Evolutionary conservation across 129 eudicot genomes (phyloP).

Genomic region (Dittrichia graveolens): DNA sequence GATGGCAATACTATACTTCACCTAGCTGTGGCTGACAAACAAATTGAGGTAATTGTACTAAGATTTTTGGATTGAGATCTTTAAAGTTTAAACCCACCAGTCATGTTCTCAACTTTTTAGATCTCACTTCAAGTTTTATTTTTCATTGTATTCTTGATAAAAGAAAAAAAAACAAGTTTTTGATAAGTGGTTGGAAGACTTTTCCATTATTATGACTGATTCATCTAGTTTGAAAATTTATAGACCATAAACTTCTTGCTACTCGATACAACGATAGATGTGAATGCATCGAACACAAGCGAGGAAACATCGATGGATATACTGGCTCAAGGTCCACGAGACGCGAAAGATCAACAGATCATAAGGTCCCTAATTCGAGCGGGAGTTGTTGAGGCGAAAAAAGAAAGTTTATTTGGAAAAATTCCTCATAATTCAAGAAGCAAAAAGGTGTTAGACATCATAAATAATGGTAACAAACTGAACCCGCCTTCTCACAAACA

Average conservation of each 20-base stretch:
- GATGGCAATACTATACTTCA: constrained; percentile 49
- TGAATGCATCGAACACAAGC: constrained; percentile 31
- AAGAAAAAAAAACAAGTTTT: too few relatives aligned
- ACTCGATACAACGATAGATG: constrained; percentile 29
- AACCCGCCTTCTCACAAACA: neutral
- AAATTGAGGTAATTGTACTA: constrained; percentile 36
- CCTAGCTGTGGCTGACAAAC: constrained; percentile 46
- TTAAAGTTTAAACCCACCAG: too few relatives aligned
- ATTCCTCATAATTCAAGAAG: neutral
- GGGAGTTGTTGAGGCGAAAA: constrained; percentile 24
- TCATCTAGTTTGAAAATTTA: neutral
- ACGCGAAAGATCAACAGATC: constrained; percentile 33
- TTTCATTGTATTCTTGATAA: too few relatives aligned
- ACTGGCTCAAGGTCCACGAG: constrained; percentile 31
- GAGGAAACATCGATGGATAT: constrained; percentile 38
- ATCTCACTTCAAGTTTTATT: too few relatives aligned
- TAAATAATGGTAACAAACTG: neutral
- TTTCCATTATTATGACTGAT: neutral
- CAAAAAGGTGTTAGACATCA: neutral
- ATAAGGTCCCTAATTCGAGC: constrained; percentile 20
- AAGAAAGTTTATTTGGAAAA: neutral
- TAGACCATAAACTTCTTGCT: constrained; percentile 45
- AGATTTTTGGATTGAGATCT: neutral
- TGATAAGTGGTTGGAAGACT: too few relatives aligned
- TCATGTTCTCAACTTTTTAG: too few relatives aligned